A percentile compares a stretch with the other conserved stretches of the same genome.
These are phyloP conservation scores for Suillus tomentosus DNA, from an alignment of 768 basidiomycete species.

Conservation along the genomic window DNA sequence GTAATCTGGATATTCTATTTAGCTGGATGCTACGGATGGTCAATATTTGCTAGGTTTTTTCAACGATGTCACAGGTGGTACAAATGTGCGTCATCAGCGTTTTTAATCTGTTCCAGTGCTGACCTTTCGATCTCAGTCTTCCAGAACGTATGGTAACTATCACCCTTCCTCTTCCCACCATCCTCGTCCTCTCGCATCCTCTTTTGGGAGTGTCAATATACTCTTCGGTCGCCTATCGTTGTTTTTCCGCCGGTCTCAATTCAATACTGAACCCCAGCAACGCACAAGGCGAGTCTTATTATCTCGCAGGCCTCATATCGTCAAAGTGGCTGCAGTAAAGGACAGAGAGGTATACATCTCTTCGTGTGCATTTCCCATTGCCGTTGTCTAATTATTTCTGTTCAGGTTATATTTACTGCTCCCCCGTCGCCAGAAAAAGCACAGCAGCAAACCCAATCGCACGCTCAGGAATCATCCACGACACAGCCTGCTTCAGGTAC, in stretches of 20 bases:
- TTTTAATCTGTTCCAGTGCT: background rate
- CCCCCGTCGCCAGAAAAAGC: background rate
- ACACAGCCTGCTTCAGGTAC: background rate
- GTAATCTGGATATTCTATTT: background rate
- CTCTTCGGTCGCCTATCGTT: background rate
- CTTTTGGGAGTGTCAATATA: background rate
- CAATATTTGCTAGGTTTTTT: background rate
- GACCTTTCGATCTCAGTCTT: background rate
- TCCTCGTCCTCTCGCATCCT: background rate
- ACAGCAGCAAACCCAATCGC: background rate
- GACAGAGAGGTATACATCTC: background rate
- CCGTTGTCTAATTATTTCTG: background rate
- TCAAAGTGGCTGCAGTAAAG: background rate
- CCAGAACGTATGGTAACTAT: background rate
- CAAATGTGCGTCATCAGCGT: background rate
- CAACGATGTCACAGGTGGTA: background rate
- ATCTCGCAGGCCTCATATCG: background rate
- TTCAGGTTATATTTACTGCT: background rate
- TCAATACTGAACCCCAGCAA: background rate
- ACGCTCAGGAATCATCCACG: background rate
- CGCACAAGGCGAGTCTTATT: background rate
- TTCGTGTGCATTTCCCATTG: too few species aligned
- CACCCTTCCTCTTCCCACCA: background rate
- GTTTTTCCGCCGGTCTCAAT: background rate
- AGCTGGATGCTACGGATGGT: background rate